phyloP scores from a whole-genome alignment of 2,329 filamentous ascomycete species.

The Scedosporium boydii region DNA sequence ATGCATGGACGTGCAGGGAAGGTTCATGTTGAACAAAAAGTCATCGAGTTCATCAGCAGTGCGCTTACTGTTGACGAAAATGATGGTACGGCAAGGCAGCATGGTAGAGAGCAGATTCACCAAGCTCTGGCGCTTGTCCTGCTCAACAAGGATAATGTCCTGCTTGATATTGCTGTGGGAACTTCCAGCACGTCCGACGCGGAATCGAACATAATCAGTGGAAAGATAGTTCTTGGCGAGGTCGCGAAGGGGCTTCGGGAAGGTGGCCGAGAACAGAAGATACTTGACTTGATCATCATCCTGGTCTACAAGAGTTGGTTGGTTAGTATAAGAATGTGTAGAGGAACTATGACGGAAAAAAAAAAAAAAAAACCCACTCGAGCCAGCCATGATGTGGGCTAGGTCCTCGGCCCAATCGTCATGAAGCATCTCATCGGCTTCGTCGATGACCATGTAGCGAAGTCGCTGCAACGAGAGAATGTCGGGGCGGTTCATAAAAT shows the following conservation, averaged over 20 bases:
- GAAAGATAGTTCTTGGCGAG: constrained; percentile 70
- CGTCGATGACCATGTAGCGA: constrained; percentile 77
- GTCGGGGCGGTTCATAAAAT: constrained; percentile 67
- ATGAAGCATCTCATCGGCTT: constrained; percentile 87
- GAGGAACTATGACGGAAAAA: not conserved
- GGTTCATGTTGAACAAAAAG: constrained; percentile 66
- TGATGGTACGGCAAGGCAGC: constrained; percentile 67
- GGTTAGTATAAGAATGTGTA: not conserved
- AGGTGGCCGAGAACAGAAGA: constrained; percentile 91
- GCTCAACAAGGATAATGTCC: constrained; percentile 57
- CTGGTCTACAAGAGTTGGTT: constrained; percentile 44
- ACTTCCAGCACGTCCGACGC: constrained; percentile 78
- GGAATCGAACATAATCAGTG: constrained; percentile 66
- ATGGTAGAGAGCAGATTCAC: constrained; percentile 62
- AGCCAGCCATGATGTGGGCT: constrained; percentile 65
- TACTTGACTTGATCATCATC: constrained; percentile 61
- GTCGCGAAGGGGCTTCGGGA: constrained; percentile 68
- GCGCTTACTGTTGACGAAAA: constrained; percentile 80
- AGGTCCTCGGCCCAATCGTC: constrained; percentile 71
- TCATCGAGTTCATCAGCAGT: constrained; percentile 80
- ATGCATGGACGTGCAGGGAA: constrained; percentile 86
- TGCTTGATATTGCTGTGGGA: constrained; percentile 78
- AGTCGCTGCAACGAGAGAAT: constrained; percentile 66
- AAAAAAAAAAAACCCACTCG: constrained; percentile 51
- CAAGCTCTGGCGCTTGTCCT: constrained; percentile 60